Base-by-base conservation (phyloP, 1,139 yeast genomes). In the Nadsonia starkeyi-henricii region DNA sequence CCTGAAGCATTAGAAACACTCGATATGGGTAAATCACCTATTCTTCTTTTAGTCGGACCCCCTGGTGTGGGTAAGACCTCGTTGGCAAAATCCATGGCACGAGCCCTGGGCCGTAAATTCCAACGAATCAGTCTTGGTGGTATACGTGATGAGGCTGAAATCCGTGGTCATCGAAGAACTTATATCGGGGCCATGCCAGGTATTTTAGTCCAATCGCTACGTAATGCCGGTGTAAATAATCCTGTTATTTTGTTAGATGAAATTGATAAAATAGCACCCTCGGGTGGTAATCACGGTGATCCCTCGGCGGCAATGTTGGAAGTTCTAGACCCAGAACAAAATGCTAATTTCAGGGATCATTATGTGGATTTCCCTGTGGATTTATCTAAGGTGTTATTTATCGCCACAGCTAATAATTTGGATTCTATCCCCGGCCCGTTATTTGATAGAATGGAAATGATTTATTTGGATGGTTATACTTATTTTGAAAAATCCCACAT, bases 11-110 rank as follows among this genome's bases (percentile, higher is more conserved):
- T n/a, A n/a, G n/a, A n/a, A 23, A 23, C 26, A 20, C 41, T 37
- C 43, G 2, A 43, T 18, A 66, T 65, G 42, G 69, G 66, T 42
- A 77, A 75, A 58, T 74, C 91, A 7, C 91, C 95, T 26, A 85
- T 86, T 46, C 70, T 89, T 45, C 73, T 86, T 65, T 70, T 89
- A 51, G 88, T 88, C 2, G 96, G 96, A 0, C 96, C 96, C 9
- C 96, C 96, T 0, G 96, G 96, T 45, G 95, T 88, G 7, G 96
- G 96, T 42, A 88, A 88, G 62, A 88, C 96, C 0, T 85, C 95
- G 2, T 71, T 88, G 52, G 96, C 95, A 2, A 81, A 81, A 60
- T 83, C 95, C 0, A 79, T 88, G 48, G 96, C 96, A 1, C 71
- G 74, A n/a, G 77, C 94, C 1, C 67, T 88, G 53, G 84, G 84